Evolutionary conservation across 2,329 filamentous ascomycete species (phyloP), one percentile per base, ranked within the genome.

Genomic region (Cladosporium sp.): DNA sequence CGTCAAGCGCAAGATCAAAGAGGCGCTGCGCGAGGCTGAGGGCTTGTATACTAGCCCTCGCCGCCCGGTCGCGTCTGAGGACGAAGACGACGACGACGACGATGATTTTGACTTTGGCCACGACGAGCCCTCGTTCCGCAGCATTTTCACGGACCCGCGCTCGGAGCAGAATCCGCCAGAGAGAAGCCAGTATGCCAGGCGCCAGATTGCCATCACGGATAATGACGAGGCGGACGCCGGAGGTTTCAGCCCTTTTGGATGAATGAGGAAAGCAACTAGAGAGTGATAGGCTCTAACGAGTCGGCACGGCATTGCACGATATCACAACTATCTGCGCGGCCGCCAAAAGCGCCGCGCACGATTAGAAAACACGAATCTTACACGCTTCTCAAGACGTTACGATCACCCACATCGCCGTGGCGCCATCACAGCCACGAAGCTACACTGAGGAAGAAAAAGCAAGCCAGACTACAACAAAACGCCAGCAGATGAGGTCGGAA

Each of bases 1-100:
- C 9, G 65, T 77, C 52, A 74, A 72, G 52, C 72, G 72, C 34
- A 72, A 72, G 60, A 74, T 76, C 45, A 77, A 76, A 59, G 72
- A 74, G 45, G 68, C 68, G 2, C 61, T 77, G 50, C 69, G 74
- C 41, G 72, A 76, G 55, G 72, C 71, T 13, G 74, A 77, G 62
- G 73, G 72, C 18, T 65, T 76, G 10, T 74, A 75, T 54, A 70
- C 69, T 16, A 76, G 72, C 54, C 74, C 74, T 13, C 58, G 58
- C n/a, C 58, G 63, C 35, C 58, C 57, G 16, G 33, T 10, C 35
- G 43, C 16, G 65, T 66, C 38, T 56, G 61, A 54, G 8, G 41
- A 57, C 16, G 46, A 54, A 14, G 40, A 37, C 13, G 43, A 46
- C 4, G 45, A 53, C 22, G 43, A 43, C n/a, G 46, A 50, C 19